Evolutionary conservation across 495 filamentous ascomycete species (phyloP).

Genomic region (Wilcoxina mikolae): DNA sequence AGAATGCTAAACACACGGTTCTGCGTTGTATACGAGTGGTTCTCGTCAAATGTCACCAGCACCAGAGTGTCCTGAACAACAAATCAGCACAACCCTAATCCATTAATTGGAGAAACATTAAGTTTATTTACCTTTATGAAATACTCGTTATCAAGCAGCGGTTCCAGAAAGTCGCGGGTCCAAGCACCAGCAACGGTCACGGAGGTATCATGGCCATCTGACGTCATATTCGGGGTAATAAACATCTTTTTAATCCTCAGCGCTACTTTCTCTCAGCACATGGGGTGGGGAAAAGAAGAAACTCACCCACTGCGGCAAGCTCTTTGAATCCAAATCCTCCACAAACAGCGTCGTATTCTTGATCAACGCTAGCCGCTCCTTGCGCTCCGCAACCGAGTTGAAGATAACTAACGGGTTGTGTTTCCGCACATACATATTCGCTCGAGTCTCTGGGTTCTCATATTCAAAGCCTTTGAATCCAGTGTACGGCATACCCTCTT

Average conservation of each 20-base stretch:
- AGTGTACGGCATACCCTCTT: conserved; percentile 53
- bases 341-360: conserved; percentile 54
- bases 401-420: conserved; percentile 53
- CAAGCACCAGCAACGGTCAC: conserved; percentile 46
- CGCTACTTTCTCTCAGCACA: neutral
- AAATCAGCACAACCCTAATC: neutral
- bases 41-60: conserved; percentile 56
- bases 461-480: conserved; percentile 49
- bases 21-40: conserved; percentile 38
- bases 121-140: conserved; percentile 44
- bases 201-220: conserved; percentile 52
- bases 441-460: conserved; percentile 38
- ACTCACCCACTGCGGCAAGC: conserved; percentile 47
- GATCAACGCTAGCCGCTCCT: conserved; percentile 42
- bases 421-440: conserved; percentile 62
- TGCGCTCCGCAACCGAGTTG: conserved; percentile 42
- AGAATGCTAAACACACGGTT: conserved; percentile 49
- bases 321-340: conserved; percentile 41
- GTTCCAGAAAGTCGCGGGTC: conserved; percentile 43
- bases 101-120: neutral
- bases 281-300: neutral
- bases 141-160: conserved; percentile 46
- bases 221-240: conserved; percentile 62
- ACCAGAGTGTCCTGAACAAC: conserved; percentile 42
- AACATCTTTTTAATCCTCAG: conserved; percentile 34